Evolutionary conservation across 1,284 basidiomycete species (phyloP), one percentile per base, ranked within the genome.

Genomic region (Heterobasidion parviporum): DNA sequence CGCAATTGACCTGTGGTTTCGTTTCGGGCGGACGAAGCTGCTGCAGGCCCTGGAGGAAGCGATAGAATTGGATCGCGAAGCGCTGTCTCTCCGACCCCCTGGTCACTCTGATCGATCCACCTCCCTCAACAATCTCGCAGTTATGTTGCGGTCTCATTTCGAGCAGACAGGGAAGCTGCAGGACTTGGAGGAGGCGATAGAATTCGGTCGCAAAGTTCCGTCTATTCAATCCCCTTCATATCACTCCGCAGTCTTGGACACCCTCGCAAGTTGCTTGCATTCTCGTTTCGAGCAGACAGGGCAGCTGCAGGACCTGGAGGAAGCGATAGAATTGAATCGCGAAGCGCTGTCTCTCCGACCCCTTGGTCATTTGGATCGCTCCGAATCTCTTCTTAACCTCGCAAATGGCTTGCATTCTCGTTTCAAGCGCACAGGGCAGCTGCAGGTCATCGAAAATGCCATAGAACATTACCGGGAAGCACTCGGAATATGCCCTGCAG

Each of bases 361-460:
- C 12, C 12, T 6, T 41, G 38, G 38, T 10, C 38, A 41, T n/a
- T 41, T 4, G 2, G 38, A 41, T n/a, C 65, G 60, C 35, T 59
- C 60, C 32, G 57, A 38, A 14, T 51, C 59, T 8, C 62, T 65
- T 36, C 62, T 57, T 15, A 67, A 68, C 56, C 61, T 72, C 46
- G 72, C 3, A 26, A 65, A 2, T 59, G 61, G 35, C 63, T 65
- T 70, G 32, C 34, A 59, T 6, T 58, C 62, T 45, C 66, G 68
- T 26, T 73, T 67, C 41, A 57, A 63, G 35, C 53, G 65, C 10
- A 50, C 57, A 8, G 63, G 58, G 10, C 47, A 61, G 32, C 52
- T 62, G 8, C 49, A 59, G 9, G 71, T 73, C 56, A 57, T 74
- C 36, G 63, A 73, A 15, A 6, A 41, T 3, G 38, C 38, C 2